Percentiles rank a stretch among this genome's conserved stretches.
phyloP scores from a whole-genome alignment of 2,329 filamentous ascomycete genomes.

The Aspergillus sp. region DNA sequence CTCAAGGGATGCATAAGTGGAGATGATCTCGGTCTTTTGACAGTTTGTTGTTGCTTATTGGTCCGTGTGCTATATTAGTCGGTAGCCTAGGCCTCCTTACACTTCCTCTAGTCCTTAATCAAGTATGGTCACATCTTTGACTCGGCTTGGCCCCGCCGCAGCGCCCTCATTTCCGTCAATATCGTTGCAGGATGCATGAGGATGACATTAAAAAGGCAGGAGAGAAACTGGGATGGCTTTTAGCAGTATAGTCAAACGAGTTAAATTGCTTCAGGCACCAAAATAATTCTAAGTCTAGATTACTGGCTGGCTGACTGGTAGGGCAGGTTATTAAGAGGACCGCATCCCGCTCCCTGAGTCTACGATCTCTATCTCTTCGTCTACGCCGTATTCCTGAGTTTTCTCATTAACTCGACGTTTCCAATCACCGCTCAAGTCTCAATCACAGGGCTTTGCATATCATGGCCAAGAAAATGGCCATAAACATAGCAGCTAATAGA shows the following conservation, averaged over 20 bases:
- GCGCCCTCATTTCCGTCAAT: not conserved
- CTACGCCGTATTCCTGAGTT: not conserved
- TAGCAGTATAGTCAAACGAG: not conserved
- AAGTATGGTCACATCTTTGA: not conserved
- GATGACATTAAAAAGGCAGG: not conserved
- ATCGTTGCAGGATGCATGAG: not conserved
- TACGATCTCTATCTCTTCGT: not conserved
- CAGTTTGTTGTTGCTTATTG: not conserved
- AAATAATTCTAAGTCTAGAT: too few species aligned
- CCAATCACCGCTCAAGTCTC: not conserved
- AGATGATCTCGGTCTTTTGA: not conserved
- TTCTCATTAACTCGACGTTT: not conserved
- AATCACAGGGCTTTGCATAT: not conserved
- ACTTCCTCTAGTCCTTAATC: not conserved
- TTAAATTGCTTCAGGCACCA: not conserved
- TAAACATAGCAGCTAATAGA: not conserved
- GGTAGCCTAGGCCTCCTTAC: too few species aligned
- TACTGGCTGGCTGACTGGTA: not conserved
- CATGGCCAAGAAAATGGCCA: not conserved
- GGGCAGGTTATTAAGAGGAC: not conserved
- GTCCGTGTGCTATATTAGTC: not conserved
- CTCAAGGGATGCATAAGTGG: not conserved
- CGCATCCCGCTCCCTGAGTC: not conserved
- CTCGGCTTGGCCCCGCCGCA: not conserved
- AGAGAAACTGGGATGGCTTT: not conserved